phyloP scores from a whole-genome alignment of 192 early-diverging fungal genomes.

The Coemansia sp. region DNA sequence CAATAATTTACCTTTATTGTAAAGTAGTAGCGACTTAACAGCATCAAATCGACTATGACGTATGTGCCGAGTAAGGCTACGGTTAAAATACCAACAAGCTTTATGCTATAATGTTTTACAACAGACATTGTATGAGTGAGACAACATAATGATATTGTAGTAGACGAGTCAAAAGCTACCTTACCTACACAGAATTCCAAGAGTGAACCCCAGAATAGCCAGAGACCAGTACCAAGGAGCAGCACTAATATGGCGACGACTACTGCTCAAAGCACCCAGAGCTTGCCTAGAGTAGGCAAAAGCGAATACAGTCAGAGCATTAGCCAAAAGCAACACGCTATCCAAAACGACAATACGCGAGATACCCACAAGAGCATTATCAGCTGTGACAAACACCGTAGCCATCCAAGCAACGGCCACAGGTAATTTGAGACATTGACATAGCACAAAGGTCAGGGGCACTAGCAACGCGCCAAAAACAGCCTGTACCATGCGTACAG shows the following conservation, averaged over 20 bases:
- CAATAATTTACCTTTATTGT: slow-evolving; percentile 53
- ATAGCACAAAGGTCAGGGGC: slow-evolving; percentile 72
- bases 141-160: no score
- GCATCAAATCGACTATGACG: slow-evolving; percentile 76
- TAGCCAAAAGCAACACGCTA: slow-evolving; percentile 89
- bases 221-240: slow-evolving; percentile 67
- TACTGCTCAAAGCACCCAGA: slow-evolving; percentile 19
- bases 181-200: slow-evolving; percentile 74
- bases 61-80: slow-evolving; percentile 80
- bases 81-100: slow-evolving; percentile 91
- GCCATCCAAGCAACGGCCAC: slow-evolving; percentile 51
- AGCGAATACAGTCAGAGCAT: slow-evolving; percentile 59
- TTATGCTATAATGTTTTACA: slow-evolving; percentile 59
- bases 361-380: slow-evolving; percentile 61
- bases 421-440: slow-evolving; percentile 10
- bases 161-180: not conserved
- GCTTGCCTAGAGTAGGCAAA: slow-evolving; percentile 64
- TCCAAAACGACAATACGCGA: slow-evolving; percentile 91
- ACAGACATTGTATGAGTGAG: not conserved
- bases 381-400: slow-evolving; percentile 72
- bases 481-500: slow-evolving; percentile 74
- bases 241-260: slow-evolving; percentile 16
- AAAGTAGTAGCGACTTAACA: not conserved
- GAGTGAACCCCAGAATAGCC: slow-evolving; percentile 74
- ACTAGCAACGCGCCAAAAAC: slow-evolving; percentile 73